Percentiles rank a stretch among this genome's conserved stretches.
These are phyloP conservation scores for Penicillium sp. DNA, from an alignment of 2,329 filamentous ascomycete species.

Conservation along the genomic window DNA sequence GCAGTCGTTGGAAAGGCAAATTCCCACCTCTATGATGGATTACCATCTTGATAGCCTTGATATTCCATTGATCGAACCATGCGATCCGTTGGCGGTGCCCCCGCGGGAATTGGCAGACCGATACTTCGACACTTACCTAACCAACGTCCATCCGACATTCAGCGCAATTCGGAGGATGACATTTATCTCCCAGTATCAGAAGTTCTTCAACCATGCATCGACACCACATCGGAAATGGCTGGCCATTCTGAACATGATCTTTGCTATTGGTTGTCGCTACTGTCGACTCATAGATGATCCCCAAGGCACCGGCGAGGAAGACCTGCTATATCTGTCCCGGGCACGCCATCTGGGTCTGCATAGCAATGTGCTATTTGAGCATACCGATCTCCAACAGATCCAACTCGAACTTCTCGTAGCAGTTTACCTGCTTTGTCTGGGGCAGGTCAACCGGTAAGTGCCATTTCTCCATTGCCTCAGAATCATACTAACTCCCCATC, in stretches of 20 bases:
- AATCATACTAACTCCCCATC: not conserved
- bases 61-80: constrained; percentile 33
- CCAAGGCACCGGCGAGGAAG: constrained; percentile 29
- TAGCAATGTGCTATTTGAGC: constrained; percentile 38
- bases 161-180: constrained; percentile 38
- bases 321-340: constrained; percentile 41
- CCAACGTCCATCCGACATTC: constrained; percentile 41
- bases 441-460: constrained; percentile 44
- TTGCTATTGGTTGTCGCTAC: constrained; percentile 44
- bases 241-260: constrained; percentile 47
- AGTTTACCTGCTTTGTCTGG: constrained; percentile 39
- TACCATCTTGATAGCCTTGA: constrained; percentile 42
- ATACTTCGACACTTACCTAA: constrained; percentile 40
- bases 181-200: constrained; percentile 40
- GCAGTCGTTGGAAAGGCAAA: constrained; percentile 6
- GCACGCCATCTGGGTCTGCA: constrained; percentile 39
- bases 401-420: constrained; percentile 41
- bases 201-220: constrained; percentile 26
- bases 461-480: not conserved
- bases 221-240: constrained; percentile 39
- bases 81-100: constrained; percentile 39
- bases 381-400: constrained; percentile 44
- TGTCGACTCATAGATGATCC: constrained; percentile 33
- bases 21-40: constrained; percentile 30
- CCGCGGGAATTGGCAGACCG: constrained; percentile 36